Base-by-base conservation (phyloP, 169 alveolate genomes). In the Ichthyophthirius multifiliis region DNA sequence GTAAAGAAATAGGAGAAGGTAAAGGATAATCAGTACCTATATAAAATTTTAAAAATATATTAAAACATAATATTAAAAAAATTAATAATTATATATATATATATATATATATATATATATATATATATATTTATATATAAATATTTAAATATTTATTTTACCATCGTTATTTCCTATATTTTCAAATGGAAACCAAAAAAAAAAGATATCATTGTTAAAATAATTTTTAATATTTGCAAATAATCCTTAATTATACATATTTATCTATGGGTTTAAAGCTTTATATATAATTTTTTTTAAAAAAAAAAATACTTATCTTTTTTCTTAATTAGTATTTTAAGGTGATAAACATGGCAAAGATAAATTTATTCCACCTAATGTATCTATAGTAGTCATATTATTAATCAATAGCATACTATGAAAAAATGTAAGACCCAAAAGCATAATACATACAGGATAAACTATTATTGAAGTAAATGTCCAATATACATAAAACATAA, bases 361-460 rank as follows among this genome's bases (percentile, higher is more conserved):
- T 16, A 39, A 34, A 37, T 30, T 18, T 34, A 20, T n/a, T 3
- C 77, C 77, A 16, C 63, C 48, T 62, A 67, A 37, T 18, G 10
- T 67, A 15, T 67, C 43, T 18, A 67, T 47, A 30, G 77, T 67
- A 0, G 77, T 67, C 5, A 37, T 44, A 67, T 67, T 67, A 35
- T 39, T 67, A 37, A 67, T 30, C 1, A 39, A 30, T 6, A 41
- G 32, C 18, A 39, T n/a, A n/a, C 43, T n/a, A n/a, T 67, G 77
- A 62, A 67, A 67, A n/a, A 67, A n/a, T 6, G 62, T 16, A 12
- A 67, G 20, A n/a, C 77, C 77, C 3, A 34, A 12, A 39, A 67
- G 77, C 77, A 67, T 67, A 37, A 67, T 7, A 6, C 64, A 37
- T 0, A 67, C 41, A 37, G 77, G 77, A 23, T n/a, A 6, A 6